These are phyloP conservation scores for Coemansia sp. DNA, from an alignment of 192 early-diverging fungal genomes.

Conservation along the genomic window DNA sequence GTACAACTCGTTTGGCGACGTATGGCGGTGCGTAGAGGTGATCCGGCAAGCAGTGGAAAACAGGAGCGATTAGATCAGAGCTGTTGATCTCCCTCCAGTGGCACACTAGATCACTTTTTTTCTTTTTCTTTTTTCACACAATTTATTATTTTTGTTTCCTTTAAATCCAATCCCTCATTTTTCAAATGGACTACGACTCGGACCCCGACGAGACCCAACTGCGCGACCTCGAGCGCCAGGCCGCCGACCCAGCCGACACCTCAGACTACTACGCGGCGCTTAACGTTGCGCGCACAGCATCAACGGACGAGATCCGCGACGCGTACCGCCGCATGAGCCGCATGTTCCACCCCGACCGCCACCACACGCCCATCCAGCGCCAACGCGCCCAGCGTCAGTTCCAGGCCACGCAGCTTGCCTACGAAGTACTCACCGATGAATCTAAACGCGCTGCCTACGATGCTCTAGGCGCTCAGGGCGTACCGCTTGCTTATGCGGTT, in stretches of 20 bases:
- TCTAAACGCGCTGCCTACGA: slow-evolving; percentile 85
- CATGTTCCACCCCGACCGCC: slow-evolving; percentile 80
- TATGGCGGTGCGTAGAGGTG: slow-evolving; percentile 62
- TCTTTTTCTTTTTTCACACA: not conserved
- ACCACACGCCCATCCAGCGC: slow-evolving; percentile 59
- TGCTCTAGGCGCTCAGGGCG: slow-evolving; percentile 86
- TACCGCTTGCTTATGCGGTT: slow-evolving; percentile 62
- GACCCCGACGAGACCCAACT: slow-evolving; percentile 30
- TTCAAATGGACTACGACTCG: not conserved
- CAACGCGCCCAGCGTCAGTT: slow-evolving; percentile 73
- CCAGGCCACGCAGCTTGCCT: slow-evolving; percentile 73
- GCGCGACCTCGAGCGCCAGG: slow-evolving; percentile 25
- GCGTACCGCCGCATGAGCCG: slow-evolving; percentile 72
- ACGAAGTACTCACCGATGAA: slow-evolving; percentile 81
- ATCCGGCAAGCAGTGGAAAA: slow-evolving; percentile 26
- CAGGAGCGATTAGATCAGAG: too few species aligned
- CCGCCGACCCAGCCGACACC: not conserved
- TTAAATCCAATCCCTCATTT: not conserved
- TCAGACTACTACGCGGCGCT: slow-evolving; percentile 66
- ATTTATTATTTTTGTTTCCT: not conserved
- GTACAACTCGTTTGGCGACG: slow-evolving; percentile 87
- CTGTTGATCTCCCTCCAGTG: too few species aligned
- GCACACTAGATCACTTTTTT: not conserved
- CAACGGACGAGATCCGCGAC: slow-evolving; percentile 63
- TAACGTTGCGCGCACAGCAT: slow-evolving; percentile 65